These are phyloP conservation scores for Kodamaea nitidulidarum DNA, from an alignment of 805 yeast genomes.

Conservation along the genomic window DNA sequence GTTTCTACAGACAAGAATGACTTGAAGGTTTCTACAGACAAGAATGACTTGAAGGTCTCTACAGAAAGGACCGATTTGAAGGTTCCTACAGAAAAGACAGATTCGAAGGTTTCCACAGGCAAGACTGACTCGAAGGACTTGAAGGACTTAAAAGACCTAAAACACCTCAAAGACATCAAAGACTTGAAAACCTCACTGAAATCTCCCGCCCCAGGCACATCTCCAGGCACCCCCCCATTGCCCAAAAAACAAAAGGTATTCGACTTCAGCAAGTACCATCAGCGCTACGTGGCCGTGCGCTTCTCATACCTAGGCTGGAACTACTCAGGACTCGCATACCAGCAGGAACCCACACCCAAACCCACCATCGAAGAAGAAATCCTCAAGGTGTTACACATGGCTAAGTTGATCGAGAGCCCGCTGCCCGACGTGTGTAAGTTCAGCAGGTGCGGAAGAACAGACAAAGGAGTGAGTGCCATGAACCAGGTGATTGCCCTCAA, in stretches of 20 bases:
- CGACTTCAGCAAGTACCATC: slow-evolving; percentile 60
- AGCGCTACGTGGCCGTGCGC: slow-evolving; percentile 69
- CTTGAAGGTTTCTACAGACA: too few species aligned
- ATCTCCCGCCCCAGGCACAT: too few species aligned
- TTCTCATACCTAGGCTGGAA: slow-evolving; percentile 94
- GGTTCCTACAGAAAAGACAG: too few species aligned
- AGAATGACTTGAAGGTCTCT: too few species aligned
- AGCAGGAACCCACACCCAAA: slow-evolving; percentile 66
- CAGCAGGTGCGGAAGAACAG: slow-evolving; percentile 93
- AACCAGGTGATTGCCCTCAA: slow-evolving; percentile 83
- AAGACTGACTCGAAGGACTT: too few species aligned
- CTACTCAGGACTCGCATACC: slow-evolving; percentile 86
- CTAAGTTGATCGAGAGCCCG: slow-evolving; percentile 58
- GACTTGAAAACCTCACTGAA: too few species aligned
- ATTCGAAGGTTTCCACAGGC: too few species aligned
- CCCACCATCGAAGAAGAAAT: slow-evolving; percentile 85
- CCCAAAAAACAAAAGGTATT: slow-evolving; percentile 40
- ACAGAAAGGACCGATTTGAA: too few species aligned
- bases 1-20: too few species aligned
- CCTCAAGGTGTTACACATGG: slow-evolving; percentile 63
- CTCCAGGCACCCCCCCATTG: not conserved
- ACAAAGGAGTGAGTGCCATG: slow-evolving; percentile 95
- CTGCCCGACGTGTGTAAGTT: slow-evolving; percentile 65
- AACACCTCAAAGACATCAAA: too few species aligned
- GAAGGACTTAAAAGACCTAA: too few species aligned